Percentiles rank a stretch among this genome's conserved stretches.
Evolutionary conservation across 1,284 basidiomycete species (phyloP).

Genomic region (Boletellus deceptivus): DNA sequence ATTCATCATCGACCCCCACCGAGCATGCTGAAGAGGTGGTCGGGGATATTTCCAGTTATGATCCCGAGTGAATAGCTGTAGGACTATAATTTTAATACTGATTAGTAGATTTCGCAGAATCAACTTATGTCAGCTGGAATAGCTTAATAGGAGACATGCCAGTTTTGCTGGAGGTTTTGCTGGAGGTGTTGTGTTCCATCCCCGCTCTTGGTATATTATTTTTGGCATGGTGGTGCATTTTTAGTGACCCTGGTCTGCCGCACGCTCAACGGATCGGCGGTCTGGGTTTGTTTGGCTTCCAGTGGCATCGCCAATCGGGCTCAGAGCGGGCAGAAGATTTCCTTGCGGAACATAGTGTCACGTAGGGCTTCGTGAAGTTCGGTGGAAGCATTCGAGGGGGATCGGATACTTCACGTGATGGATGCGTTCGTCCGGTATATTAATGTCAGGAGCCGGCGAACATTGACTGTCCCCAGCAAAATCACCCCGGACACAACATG

Average conservation of each 20-base stretch:
- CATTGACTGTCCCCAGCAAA: neutral
- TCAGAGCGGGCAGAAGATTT: too few species aligned
- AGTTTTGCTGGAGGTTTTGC: conserved; percentile 19
- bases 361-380: conserved; percentile 1
- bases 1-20: conserved; percentile 4
- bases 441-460: neutral
- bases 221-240: neutral
- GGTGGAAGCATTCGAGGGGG: neutral
- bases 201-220: neutral
- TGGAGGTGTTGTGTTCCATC: neutral
- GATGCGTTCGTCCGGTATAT: conserved; percentile 8
- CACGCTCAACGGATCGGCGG: too few species aligned
- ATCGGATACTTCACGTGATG: conserved; percentile 21
- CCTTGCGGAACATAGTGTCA: too few species aligned
- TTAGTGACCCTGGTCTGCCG: too few species aligned
- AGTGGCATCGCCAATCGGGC: too few species aligned
- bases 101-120: neutral
- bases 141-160: conserved; percentile 81
- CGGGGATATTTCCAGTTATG: conserved; percentile 31
- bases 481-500: conserved; percentile 14
- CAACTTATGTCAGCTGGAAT: conserved; percentile 38
- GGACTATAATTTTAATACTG: neutral
- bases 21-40: conserved; percentile 30
- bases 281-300: too few species aligned
- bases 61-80: conserved; percentile 14